These are phyloP conservation scores for Striga asiatica DNA, from an alignment of 257 asterid species.

Conservation along the genomic window DNA sequence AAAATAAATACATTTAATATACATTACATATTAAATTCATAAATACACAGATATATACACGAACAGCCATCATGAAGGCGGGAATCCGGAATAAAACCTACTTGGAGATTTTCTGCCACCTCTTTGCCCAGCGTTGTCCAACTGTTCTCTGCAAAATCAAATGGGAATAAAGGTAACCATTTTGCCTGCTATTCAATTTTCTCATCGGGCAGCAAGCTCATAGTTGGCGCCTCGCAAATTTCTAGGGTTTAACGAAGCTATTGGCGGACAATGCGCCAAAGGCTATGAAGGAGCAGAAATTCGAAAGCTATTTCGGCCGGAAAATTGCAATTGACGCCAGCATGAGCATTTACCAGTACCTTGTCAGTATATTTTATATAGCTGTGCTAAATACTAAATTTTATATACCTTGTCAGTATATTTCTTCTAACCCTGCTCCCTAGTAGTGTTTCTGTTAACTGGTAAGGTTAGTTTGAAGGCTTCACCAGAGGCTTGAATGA, in stretches of 20 bases:
- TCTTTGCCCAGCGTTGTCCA: too few species aligned
- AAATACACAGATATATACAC: too few species aligned
- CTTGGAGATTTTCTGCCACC: too few species aligned
- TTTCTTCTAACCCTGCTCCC: not conserved
- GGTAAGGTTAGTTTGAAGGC: not conserved
- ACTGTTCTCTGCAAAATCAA: too few species aligned
- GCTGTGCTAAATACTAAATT: not conserved
- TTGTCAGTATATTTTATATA: slow-evolving; percentile 24
- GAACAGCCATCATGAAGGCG: too few species aligned
- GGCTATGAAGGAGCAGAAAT: slow-evolving; percentile 61
- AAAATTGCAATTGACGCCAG: slow-evolving; percentile 88
- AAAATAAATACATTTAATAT: too few species aligned
- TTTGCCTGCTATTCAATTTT: too few species aligned
- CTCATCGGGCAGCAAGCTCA: too few species aligned
- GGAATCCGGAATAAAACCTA: too few species aligned
- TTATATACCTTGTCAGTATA: not conserved
- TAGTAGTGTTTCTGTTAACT: not conserved
- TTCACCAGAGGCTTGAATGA: not conserved
- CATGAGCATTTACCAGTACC: slow-evolving; percentile 85
- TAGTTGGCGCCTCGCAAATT: too few species aligned
- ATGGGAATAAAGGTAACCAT: too few species aligned
- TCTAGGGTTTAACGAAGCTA: slow-evolving; percentile 82
- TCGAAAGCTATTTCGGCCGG: slow-evolving; percentile 79
- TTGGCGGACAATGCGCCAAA: slow-evolving; percentile 69
- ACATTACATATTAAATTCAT: too few species aligned